These are phyloP conservation scores for Blastobotrys americana DNA, from an alignment of 805 yeast genomes.

Conservation along the genomic window DNA sequence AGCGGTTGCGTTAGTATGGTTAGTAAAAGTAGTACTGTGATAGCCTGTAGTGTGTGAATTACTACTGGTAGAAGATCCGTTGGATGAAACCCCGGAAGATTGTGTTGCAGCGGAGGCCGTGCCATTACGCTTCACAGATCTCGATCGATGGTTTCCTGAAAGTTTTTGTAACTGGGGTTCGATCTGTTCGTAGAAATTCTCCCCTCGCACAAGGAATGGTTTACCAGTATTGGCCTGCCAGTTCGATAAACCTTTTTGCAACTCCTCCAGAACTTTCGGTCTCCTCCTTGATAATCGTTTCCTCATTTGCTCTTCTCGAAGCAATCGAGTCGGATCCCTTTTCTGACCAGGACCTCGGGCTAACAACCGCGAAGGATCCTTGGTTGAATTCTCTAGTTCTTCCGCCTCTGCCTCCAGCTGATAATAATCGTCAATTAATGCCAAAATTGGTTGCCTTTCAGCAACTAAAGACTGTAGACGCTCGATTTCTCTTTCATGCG, in stretches of 20 bases:
- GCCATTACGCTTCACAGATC: constrained; percentile 5
- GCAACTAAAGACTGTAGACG: constrained; percentile 44
- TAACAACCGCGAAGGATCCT: constrained; percentile 71
- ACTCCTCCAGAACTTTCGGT: constrained; percentile 52
- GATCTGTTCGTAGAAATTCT: constrained; percentile 34
- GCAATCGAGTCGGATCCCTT: constrained; percentile 55
- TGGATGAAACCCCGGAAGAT: too few relatives aligned
- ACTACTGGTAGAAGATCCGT: too few relatives aligned
- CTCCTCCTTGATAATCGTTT: constrained; percentile 57
- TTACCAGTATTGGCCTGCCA: constrained; percentile 37
- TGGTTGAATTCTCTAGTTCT: constrained; percentile 59
- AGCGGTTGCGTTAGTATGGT: background rate
- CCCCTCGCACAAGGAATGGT: constrained; percentile 40
- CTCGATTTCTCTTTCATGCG: constrained; percentile 57
- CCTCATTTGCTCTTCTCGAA: constrained; percentile 73
- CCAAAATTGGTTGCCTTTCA: constrained; percentile 48
- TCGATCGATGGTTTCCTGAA: constrained; percentile 2
- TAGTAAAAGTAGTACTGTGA: background rate
- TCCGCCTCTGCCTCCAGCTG: constrained; percentile 52
- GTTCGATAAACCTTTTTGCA: constrained; percentile 41
- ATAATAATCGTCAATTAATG: constrained; percentile 48
- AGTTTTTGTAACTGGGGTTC: constrained; percentile 6
- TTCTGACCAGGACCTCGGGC: constrained; percentile 41
- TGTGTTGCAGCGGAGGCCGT: constrained; percentile 7
- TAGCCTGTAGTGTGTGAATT: background rate